phyloP scores from a whole-genome alignment of 768 basidiomycete genomes.

The Amyloporia xantha region DNA sequence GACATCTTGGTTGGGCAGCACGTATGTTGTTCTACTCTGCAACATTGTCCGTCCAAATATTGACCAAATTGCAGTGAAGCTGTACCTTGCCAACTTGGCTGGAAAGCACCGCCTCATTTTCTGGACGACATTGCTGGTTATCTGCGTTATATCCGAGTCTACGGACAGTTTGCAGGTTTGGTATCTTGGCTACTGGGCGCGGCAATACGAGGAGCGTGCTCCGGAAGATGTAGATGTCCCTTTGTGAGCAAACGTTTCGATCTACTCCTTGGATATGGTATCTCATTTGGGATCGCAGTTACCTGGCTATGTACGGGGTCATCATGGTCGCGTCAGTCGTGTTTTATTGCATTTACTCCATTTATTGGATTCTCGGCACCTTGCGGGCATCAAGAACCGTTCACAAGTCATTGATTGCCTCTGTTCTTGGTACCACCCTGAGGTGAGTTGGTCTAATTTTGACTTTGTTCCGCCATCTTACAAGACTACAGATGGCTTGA shows the following conservation, averaged over 20 bases:
- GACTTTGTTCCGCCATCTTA: constrained; percentile 35
- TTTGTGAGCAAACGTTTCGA: constrained; percentile 16
- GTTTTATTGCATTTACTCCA: constrained; percentile 27
- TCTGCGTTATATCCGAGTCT: constrained; percentile 10
- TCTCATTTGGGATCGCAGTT: constrained; percentile 28
- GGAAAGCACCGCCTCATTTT: constrained; percentile 18
- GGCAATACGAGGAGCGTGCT: constrained; percentile 25
- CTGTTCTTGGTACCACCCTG: constrained; percentile 53
- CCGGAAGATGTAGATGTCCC: constrained; percentile 24
- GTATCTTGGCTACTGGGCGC: constrained; percentile 32
- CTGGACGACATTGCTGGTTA: constrained; percentile 21
- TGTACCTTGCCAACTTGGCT: constrained; percentile 26
- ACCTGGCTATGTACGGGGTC: constrained; percentile 36
- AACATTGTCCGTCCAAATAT: background rate
- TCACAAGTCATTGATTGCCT: constrained; percentile 44
- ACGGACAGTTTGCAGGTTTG: constrained; percentile 23
- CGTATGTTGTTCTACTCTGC: constrained; percentile 24
- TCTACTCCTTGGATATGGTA: constrained; percentile 22
- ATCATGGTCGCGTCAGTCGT: constrained; percentile 27
- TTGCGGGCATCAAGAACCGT: constrained; percentile 50
- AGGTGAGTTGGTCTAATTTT: constrained; percentile 34
- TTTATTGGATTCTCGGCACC: constrained; percentile 36
- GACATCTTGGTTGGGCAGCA: constrained; percentile 31
- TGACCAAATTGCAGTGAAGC: constrained; percentile 17
- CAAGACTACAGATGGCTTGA: constrained; percentile 43